Evolutionary conservation across 805 yeast genomes (phyloP), one percentile per base, ranked within the genome.

Genomic region (Kuraishia piskuri): DNA sequence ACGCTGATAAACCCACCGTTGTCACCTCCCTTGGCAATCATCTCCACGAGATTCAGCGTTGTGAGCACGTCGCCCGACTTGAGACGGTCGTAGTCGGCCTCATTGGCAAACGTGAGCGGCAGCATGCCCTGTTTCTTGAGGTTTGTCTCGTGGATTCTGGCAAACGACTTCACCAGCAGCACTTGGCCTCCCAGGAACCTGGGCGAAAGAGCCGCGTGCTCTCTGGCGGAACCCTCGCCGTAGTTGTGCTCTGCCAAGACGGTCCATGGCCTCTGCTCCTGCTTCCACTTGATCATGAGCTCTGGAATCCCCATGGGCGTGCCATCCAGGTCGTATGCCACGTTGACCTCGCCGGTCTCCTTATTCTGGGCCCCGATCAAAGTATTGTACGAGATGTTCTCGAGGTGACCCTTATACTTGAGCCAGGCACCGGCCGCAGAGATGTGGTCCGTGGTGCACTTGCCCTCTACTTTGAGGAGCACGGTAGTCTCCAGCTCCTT

Each of bases 201-300:
- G 54, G 98, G 99, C 36, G 94, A 89, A 60, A 94, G 77, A 17
- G 98, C 98, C 49, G 99, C 99, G 65, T 92, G 99, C 70, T 92
- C 99, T 80, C 99, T 88, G 31, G 99, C 97, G 50, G 97, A 91
- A 63, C 99, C 99, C 76, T 92, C 99, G 73, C 99, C 99, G 66
- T 92, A 94, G 72, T 92, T 92, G 68, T 94, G 96, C 70, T 94
- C 99, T 53, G 97, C 98, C 58, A 94, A 86, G 48, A 94, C 97
- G 59, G 83, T 79, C 99, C 99, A 92, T 21, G 95, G 94, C 61
- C 87, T 79, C 19, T 71, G 61, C 56, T 89, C 94, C 51, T 82
- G 75, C 69, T 92, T 91, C 97, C 97, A 94, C 70, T 88, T 88
- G 71, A 84, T 86, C 97, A 94, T 94, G 56, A 91, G 78, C 61